These are phyloP conservation scores for Colletotrichum salicis DNA, from an alignment of 2,329 filamentous ascomycete genomes.

Conservation along the genomic window DNA sequence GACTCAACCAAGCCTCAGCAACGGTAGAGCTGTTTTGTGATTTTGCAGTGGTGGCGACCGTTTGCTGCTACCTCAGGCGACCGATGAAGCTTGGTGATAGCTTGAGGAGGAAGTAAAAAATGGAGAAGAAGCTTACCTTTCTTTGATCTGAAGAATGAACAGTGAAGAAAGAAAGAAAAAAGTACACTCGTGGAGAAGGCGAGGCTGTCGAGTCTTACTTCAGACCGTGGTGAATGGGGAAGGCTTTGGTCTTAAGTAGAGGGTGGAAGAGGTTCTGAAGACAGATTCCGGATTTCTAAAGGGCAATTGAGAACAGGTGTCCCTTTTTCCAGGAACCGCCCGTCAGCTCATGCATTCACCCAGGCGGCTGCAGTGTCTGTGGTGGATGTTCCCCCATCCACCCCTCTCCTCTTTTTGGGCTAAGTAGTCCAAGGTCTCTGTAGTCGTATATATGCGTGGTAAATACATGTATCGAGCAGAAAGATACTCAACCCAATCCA, in stretches of 20 bases:
- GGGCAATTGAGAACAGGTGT: constrained; percentile 38
- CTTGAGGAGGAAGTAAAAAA: not conserved
- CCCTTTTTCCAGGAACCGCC: constrained; percentile 36
- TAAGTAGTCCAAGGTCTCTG: not conserved
- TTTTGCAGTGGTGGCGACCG: not conserved
- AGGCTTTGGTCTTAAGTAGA: constrained; percentile 28
- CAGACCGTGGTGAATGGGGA: constrained; percentile 12
- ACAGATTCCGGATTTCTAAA: constrained; percentile 33
- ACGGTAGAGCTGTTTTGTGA: constrained; percentile 12
- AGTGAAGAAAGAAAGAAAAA: constrained; percentile 29
- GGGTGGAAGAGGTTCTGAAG: constrained; percentile 15
- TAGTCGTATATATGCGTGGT: too few species aligned
- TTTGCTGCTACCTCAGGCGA: not conserved
- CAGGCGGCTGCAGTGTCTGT: constrained; percentile 30
- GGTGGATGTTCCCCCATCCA: not conserved
- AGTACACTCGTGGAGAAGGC: constrained; percentile 21
- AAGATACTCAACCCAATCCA: constrained; percentile 33
- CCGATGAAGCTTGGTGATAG: not conserved
- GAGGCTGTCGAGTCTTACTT: constrained; percentile 12
- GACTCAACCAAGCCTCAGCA: not conserved
- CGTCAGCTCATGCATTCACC: constrained; percentile 35
- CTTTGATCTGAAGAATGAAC: constrained; percentile 30
- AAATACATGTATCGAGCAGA: not conserved
- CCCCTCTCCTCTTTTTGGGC: not conserved
- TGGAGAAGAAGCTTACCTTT: constrained; percentile 28